phyloP scores from a whole-genome alignment of 805 yeast species.

The Lachancea sp. region DNA sequence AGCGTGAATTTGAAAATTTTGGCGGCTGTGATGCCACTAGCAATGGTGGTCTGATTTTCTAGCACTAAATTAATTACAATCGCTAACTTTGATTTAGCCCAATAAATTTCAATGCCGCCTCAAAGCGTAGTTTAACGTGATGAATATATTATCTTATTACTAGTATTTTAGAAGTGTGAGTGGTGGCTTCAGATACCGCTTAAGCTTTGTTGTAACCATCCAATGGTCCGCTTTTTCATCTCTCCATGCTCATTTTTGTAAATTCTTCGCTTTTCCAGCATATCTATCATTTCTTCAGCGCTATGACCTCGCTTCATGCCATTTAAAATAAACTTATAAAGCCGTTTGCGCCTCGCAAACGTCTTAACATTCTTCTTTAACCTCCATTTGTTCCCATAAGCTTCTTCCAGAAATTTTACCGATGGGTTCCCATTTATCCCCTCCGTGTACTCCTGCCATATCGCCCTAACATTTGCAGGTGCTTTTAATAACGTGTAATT shows the following conservation, averaged over 20 bases:
- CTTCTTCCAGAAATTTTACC: slow-evolving; percentile 35
- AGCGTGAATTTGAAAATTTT: too few species aligned
- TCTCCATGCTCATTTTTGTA: slow-evolving; percentile 33
- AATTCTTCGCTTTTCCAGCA: slow-evolving; percentile 27
- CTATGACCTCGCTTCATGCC: slow-evolving; percentile 32
- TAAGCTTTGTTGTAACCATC: slow-evolving; percentile 34
- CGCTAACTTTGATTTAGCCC: too few species aligned
- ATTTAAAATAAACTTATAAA: slow-evolving; percentile 31
- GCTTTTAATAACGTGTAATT: slow-evolving; percentile 30
- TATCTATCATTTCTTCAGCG: slow-evolving; percentile 31
- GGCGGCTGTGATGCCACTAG: too few species aligned
- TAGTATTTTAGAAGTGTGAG: background rate
- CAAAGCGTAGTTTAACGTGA: too few species aligned
- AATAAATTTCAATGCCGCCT: too few species aligned
- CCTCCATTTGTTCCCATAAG: slow-evolving; percentile 40
- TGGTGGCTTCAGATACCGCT: slow-evolving; percentile 24
- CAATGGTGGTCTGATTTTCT: too few species aligned
- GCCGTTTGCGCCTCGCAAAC: slow-evolving; percentile 33
- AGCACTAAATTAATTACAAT: too few species aligned
- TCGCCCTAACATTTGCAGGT: slow-evolving; percentile 31
- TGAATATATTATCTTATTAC: too few species aligned
- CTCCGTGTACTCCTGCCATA: slow-evolving; percentile 37
- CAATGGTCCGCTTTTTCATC: slow-evolving; percentile 31
- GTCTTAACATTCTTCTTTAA: slow-evolving; percentile 33
- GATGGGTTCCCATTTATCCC: slow-evolving; percentile 40